Evolutionary conservation across 352 stramenopile genomes (phyloP), one percentile per base, ranked within the genome.

Genomic region (Globisporangium lucens): DNA sequence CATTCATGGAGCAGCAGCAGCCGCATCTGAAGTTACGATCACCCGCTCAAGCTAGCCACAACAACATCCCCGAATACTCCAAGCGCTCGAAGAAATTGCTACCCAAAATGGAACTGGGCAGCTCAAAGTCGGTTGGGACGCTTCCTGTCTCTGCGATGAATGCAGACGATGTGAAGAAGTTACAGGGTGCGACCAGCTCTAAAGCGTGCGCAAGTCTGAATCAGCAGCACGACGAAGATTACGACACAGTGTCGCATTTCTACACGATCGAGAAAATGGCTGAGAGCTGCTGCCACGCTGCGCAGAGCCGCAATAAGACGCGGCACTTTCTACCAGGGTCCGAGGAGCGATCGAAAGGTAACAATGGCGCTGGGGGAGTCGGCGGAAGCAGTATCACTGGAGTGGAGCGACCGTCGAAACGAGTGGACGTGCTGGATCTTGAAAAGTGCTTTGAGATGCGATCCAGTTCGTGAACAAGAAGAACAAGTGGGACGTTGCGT

Each of bases 191-290:
- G 10, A 22, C 12, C 46, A 8, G 4, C 56, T 60, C 35, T 30
- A 4, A 9, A 59, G 30, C 51, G 75, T 24, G 68, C 75, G 9
- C 55, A 63, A 61, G 58, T 27, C 13, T 49, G 29, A 75, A 70
- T 51, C 46, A 67, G 22, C 22, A 6, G 36, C 46, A 68, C 24
- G 74, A 82, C 3, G 71, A 81, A 0, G 72, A 82, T 9, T 66
- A 80, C 1, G 75, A 76, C 29, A 38, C 74, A 1, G 75, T 89
- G 20, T 89, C 80, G 33, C 87, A 90, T 64, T 89, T 93, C 55
- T 94, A 94, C 73, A 89, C 87, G 27, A 74, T 93, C 27, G 85
- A 93, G 65, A 88, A 83, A 43, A 78, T 93, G 68, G 73, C 81
- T 1, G 81, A 87, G 49, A 88, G 75, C 35, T 93, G 82, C 57